phyloP scores from a whole-genome alignment of 495 filamentous ascomycete species.

The Delitschia confertaspora region DNA sequence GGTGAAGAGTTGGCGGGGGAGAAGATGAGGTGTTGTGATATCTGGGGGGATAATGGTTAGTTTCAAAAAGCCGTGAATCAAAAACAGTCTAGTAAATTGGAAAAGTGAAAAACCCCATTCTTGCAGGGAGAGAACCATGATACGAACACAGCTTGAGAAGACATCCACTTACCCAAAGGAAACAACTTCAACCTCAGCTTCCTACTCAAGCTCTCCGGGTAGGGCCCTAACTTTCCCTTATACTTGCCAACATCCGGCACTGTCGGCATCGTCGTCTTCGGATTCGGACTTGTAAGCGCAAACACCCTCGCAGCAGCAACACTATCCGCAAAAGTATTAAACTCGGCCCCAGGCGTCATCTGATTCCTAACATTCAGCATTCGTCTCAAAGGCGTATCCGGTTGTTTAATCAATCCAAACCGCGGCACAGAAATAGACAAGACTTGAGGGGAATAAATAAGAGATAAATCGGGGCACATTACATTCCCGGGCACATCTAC shows the following conservation, averaged over 20 bases:
- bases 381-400: slow-evolving; percentile 25
- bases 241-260: slow-evolving; percentile 4
- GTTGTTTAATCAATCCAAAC: slow-evolving; percentile 31
- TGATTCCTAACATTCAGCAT: slow-evolving; percentile 33
- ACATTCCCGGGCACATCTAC: slow-evolving; percentile 71
- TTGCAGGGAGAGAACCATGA: no score
- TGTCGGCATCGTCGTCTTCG: slow-evolving; percentile 56
- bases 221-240: slow-evolving; percentile 46
- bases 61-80: neutral
- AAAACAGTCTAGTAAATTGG: no score
- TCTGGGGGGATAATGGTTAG: slow-evolving; percentile 34
- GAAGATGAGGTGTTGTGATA: slow-evolving; percentile 67
- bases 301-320: slow-evolving; percentile 76
- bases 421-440: slow-evolving; percentile 14
- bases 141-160: no score
- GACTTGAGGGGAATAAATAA: neutral
- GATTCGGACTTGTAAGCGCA: slow-evolving; percentile 75
- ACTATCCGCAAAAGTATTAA: slow-evolving; percentile 41
- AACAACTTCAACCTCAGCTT: slow-evolving; percentile 69
- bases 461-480: slow-evolving; percentile 22
- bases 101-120: no score
- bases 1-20: slow-evolving; percentile 53
- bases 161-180: slow-evolving; percentile 56
- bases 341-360: slow-evolving; percentile 45
- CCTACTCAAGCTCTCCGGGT: slow-evolving; percentile 56